Evolutionary conservation across 129 eudicot genomes (phyloP), one percentile per base, ranked within the genome.

Genomic region (Heracleum sosnowskyi): DNA sequence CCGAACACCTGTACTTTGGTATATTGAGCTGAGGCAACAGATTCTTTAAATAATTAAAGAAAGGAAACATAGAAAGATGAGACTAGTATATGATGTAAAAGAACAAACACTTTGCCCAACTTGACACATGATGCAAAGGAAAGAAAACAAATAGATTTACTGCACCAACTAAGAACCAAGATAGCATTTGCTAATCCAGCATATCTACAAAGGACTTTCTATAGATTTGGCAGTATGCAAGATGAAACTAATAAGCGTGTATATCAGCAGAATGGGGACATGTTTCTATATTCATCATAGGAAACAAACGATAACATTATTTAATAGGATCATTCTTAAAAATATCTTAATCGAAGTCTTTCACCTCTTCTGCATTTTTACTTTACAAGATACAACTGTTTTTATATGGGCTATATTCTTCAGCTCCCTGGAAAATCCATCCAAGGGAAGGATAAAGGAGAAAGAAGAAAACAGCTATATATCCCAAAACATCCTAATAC

Each of bases 231-330:
- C 74, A 37, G 73, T 39, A 35, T 60, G 68, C 44, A 16, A 29
- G 70, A 41, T 77, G 36, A 18, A 42, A 69, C 31, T 60, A 64
- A 28, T 42, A 72, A 72, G 31, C 18, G 60, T 6, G 49, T 76
- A 35, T 53, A n/a, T n/a, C n/a, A n/a, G n/a, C n/a, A n/a, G n/a
- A n/a, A n/a, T n/a, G n/a, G n/a, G n/a, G n/a, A n/a, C n/a, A n/a
- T n/a, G n/a, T 24, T 63, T 6, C 33, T 13, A 63, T 62, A 15
- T 77, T 44, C n/a, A n/a, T n/a, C n/a, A n/a, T n/a, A n/a, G n/a
- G n/a, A n/a, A n/a, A n/a, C n/a, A n/a, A n/a, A n/a, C n/a, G 74
- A 77, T 77, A 77, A 57, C 73, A 73, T 57, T 60, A 37, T 24
- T 37, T n/a, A 37, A 57, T 24, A 1, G 31, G 74, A 40, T 77